phyloP scores from a whole-genome alignment of 148 eudicot genomes.

The Simmondsia chinensis region DNA sequence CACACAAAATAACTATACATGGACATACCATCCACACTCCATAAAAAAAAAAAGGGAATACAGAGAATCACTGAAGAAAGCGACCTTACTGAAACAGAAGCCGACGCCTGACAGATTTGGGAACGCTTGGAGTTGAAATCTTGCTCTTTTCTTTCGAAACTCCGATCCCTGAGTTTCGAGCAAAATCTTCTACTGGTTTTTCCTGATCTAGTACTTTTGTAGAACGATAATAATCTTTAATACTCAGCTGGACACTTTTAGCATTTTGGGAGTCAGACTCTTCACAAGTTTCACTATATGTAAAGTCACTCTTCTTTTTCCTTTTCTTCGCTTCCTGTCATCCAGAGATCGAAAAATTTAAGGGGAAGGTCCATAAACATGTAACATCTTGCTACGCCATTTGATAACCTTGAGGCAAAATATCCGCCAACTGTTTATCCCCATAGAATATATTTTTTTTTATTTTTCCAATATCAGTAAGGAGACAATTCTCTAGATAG shows the following conservation, averaged over 20 bases:
- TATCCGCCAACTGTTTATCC: too few relatives aligned
- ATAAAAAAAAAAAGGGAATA: too few relatives aligned
- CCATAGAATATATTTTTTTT: too few relatives aligned
- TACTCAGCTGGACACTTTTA: constrained; percentile 42
- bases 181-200: constrained; percentile 18
- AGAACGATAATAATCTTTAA: constrained; percentile 71
- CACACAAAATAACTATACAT: too few relatives aligned
- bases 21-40: too few relatives aligned
- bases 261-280: constrained; percentile 23
- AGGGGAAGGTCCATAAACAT: background rate
- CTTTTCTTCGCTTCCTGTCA: constrained; percentile 53
- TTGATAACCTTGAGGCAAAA: background rate
- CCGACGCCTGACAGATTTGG: constrained; percentile 79
- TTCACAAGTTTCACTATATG: constrained; percentile 17
- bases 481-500: too few relatives aligned
- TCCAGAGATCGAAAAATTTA: background rate
- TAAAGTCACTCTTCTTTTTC: constrained; percentile 19
- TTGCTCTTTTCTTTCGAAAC: constrained; percentile 32
- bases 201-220: constrained; percentile 28
- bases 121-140: constrained; percentile 26
- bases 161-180: constrained; percentile 4
- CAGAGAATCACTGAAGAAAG: too few relatives aligned
- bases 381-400: background rate
- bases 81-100: constrained; percentile 44
- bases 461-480: too few relatives aligned